These are phyloP conservation scores for Leishmania major DNA, from an alignment of 208 protist genomes.

Conservation along the genomic window DNA sequence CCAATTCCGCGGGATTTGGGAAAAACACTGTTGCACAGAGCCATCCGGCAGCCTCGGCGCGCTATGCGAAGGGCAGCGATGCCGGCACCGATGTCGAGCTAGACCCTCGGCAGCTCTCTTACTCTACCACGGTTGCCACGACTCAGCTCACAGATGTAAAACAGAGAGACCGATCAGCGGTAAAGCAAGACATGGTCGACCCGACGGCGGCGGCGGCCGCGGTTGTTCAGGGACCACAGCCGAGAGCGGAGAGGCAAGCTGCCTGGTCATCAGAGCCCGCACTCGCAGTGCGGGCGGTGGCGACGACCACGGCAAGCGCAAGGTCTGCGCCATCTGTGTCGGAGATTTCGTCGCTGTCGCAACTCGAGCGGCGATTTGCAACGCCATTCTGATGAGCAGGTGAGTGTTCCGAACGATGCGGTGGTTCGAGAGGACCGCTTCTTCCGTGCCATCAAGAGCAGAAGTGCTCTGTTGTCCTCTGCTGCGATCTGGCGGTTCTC, in stretches of 20 bases:
- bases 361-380: slow-evolving; percentile 23
- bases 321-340: slow-evolving; percentile 17
- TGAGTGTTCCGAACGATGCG: not conserved
- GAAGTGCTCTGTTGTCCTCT: not conserved
- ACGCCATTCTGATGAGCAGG: slow-evolving; percentile 18
- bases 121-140: slow-evolving; percentile 15
- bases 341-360: slow-evolving; percentile 32
- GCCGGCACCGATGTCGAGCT: slow-evolving; percentile 10
- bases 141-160: not conserved
- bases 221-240: not conserved
- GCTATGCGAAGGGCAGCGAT: not conserved
- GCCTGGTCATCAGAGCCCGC: not conserved
- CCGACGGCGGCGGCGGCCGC: not conserved
- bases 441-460: not conserved
- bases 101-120: slow-evolving; percentile 30
- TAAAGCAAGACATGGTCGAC: not conserved
- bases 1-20: too few species aligned
- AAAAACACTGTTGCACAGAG: not conserved
- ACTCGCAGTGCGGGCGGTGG: not conserved
- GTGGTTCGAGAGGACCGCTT: not conserved
- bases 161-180: not conserved
- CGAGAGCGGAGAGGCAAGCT: not conserved
- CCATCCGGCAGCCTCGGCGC: not conserved
- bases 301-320: not conserved
- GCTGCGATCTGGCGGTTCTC: not conserved